phyloP scores from a whole-genome alignment of 163 green algal genomes.

The Coccomyxa subellipsoidea region DNA sequence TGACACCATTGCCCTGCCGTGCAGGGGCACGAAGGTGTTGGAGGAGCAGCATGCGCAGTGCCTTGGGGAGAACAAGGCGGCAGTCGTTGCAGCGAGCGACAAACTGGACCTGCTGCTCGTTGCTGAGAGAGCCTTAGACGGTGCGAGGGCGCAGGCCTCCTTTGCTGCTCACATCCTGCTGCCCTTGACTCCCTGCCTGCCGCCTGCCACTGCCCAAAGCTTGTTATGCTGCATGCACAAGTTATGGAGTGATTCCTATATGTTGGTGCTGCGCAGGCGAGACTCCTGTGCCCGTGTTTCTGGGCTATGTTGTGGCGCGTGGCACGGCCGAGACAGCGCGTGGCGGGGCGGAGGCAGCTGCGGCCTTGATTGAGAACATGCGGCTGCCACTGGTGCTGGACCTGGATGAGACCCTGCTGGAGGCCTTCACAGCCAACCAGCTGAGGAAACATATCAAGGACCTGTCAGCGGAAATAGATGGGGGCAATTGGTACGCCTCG shows the following conservation, averaged over 20 bases:
- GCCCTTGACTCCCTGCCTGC: too few relatives aligned
- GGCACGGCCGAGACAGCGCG: not conserved
- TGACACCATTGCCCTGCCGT: not conserved
- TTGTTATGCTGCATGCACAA: not conserved
- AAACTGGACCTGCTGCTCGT: not conserved
- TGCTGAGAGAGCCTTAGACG: not conserved
- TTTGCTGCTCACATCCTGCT: not conserved
- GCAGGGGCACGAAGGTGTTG: not conserved
- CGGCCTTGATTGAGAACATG: not conserved
- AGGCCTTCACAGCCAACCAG: constrained; percentile 49
- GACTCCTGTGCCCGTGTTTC: not conserved
- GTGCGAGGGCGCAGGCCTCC: not conserved
- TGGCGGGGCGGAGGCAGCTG: not conserved
- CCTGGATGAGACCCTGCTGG: constrained; percentile 86
- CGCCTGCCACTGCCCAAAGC: too few relatives aligned
- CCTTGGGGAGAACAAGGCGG: not conserved
- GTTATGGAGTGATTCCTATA: not conserved
- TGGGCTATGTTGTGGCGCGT: not conserved
- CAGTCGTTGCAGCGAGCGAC: not conserved
- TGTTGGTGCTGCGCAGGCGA: not conserved
- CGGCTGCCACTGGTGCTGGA: constrained; percentile 78
- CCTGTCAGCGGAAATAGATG: too few relatives aligned
- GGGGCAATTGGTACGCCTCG: too few relatives aligned
- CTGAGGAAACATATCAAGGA: constrained; percentile 32
- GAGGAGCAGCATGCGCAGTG: not conserved